phyloP scores from a whole-genome alignment of 116 monocot species.

The Papilionanthe hybrid region DNA sequence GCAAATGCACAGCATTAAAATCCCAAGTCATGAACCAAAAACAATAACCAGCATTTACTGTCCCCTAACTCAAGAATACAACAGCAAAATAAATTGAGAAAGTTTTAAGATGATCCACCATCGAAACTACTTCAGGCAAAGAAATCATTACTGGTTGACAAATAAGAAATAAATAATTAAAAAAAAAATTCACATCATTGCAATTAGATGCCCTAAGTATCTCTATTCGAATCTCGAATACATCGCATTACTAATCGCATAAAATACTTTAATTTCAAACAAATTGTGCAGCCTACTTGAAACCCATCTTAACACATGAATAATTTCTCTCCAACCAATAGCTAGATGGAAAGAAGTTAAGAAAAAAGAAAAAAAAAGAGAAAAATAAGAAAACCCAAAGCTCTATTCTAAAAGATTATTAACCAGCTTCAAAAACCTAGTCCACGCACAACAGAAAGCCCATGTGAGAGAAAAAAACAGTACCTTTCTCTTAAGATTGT shows the following conservation, averaged over 20 bases:
- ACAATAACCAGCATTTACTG: not conserved
- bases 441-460: not conserved
- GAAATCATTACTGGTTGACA: not conserved
- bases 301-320: too few relatives aligned
- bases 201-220: not conserved
- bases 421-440: not conserved
- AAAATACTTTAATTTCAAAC: too few relatives aligned
- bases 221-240: not conserved
- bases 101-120: not conserved
- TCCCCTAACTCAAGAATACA: not conserved
- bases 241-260: not conserved
- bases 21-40: not conserved
- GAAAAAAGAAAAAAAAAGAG: too few relatives aligned
- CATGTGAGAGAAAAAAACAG: not conserved
- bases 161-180: not conserved
- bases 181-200: too few relatives aligned
- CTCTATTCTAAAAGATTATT: not conserved
- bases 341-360: not conserved
- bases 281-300: too few relatives aligned
- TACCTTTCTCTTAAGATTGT: constrained; percentile 99
- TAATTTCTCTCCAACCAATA: not conserved
- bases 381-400: not conserved
- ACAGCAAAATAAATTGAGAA: not conserved
- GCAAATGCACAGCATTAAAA: too few relatives aligned
- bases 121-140: not conserved